These are phyloP conservation scores for Candida pini DNA, from an alignment of 805 yeast genomes.

Conservation along the genomic window DNA sequence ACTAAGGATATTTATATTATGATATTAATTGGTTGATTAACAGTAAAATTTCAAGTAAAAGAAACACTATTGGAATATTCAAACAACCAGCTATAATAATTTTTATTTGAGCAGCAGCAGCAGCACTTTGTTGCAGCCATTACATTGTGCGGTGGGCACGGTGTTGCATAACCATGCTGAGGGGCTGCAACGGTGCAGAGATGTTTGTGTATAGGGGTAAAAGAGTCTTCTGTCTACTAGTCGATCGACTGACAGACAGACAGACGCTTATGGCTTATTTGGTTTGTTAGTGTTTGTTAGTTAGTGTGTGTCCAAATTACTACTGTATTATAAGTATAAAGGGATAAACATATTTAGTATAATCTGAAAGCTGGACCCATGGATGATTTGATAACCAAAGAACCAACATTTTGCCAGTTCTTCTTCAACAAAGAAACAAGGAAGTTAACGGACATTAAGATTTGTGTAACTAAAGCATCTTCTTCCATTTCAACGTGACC, in stretches of 20 bases:
- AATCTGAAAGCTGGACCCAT: slow-evolving; percentile 99
- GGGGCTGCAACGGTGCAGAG: too few relatives aligned
- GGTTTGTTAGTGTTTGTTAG: too few relatives aligned
- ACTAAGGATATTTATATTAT: too few relatives aligned
- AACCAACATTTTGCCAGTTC: slow-evolving; percentile 99
- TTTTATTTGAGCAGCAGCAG: too few relatives aligned
- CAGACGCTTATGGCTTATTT: too few relatives aligned
- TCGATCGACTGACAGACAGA: too few relatives aligned
- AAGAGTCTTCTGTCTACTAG: too few relatives aligned
- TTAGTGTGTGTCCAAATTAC: too few relatives aligned
- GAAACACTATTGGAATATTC: not conserved
- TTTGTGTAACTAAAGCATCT: slow-evolving; percentile 93
- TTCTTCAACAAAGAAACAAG: slow-evolving; percentile 98
- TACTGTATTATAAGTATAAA: too few relatives aligned
- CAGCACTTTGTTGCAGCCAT: too few relatives aligned
- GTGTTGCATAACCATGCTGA: not conserved
- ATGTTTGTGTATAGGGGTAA: too few relatives aligned
- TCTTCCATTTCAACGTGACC: slow-evolving; percentile 99
- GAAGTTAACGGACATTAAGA: slow-evolving; percentile 98
- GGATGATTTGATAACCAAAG: slow-evolving; percentile 96
- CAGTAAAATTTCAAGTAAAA: not conserved
- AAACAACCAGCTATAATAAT: not conserved
- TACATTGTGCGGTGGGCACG: not conserved
- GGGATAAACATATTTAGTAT: slow-evolving; percentile 70
- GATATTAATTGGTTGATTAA: not conserved